Evolutionary conservation across 208 protist species (phyloP).

Genomic region (Tritrichomonas musculus): DNA sequence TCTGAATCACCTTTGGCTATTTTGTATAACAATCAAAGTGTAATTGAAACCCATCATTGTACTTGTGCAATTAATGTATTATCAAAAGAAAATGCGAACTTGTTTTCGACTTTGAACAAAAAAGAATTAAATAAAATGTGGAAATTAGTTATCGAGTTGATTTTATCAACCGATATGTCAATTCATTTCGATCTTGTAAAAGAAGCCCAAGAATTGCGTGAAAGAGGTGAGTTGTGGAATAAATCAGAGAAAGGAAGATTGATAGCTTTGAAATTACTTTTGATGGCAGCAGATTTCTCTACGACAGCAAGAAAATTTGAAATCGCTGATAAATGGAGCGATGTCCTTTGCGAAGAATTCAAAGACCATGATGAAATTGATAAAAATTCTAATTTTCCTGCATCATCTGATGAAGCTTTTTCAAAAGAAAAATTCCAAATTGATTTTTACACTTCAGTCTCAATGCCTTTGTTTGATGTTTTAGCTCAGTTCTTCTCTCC

Average conservation of each 20-base stretch:
- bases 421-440: background rate
- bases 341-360: background rate
- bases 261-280: no score
- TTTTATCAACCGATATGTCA: slow-evolving; percentile 58
- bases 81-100: slow-evolving; percentile 35
- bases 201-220: background rate
- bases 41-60: slow-evolving; percentile 61
- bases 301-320: background rate
- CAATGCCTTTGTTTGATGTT: background rate
- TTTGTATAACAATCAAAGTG: slow-evolving; percentile 56
- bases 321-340: background rate
- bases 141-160: slow-evolving; percentile 44
- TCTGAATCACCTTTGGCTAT: slow-evolving; percentile 70
- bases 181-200: slow-evolving; percentile 48
- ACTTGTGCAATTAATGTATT: slow-evolving; percentile 44
- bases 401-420: background rate
- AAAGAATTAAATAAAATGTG: slow-evolving; percentile 46
- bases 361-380: background rate
- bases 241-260: background rate
- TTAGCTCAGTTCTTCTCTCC: background rate
- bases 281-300: no score
- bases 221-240: background rate
- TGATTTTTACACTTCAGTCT: background rate
- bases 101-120: slow-evolving; percentile 38
- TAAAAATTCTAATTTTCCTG: background rate